Evolutionary conservation across 345 rosid genomes (phyloP).

Genomic region (Clausena lansium): DNA sequence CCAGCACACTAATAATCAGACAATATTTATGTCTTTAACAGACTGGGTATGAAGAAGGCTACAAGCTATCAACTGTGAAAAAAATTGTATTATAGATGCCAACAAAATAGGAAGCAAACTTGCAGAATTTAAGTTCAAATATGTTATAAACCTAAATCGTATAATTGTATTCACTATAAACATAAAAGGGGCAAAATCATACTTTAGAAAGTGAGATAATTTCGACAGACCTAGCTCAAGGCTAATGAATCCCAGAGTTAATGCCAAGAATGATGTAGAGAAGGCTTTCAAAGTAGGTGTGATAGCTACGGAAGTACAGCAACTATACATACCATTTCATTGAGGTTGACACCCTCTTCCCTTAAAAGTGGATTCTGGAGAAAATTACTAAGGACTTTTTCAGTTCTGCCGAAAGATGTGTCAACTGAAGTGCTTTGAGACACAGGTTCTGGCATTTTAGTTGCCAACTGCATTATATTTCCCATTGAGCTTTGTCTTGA

Average conservation of each 20-base stretch:
- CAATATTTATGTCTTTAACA: slow-evolving; percentile 4
- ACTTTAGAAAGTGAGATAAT: background rate
- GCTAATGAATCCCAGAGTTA: background rate
- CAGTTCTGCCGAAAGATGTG: slow-evolving; percentile 62
- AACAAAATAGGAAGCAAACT: background rate
- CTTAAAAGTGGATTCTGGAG: slow-evolving; percentile 62
- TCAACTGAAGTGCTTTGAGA: slow-evolving; percentile 33
- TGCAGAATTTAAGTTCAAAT: background rate
- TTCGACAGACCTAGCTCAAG: background rate
- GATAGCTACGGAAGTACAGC: background rate
- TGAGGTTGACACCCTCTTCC: slow-evolving; percentile 41
- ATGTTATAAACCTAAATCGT: background rate
- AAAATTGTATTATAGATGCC: background rate
- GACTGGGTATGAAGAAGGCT: background rate
- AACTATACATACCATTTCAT: slow-evolving; percentile 40
- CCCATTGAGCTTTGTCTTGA: slow-evolving; percentile 40
- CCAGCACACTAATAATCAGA: background rate
- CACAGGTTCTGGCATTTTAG: slow-evolving; percentile 33
- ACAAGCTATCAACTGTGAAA: background rate
- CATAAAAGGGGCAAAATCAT: background rate
- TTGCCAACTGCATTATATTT: slow-evolving; percentile 35
- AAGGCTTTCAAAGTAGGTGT: background rate
- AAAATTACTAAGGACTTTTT: slow-evolving; percentile 67
- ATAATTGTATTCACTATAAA: background rate
- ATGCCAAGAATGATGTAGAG: background rate